Evolutionary conservation across 768 basidiomycete species (phyloP), one percentile per base, ranked within the genome.

Genomic region (Mrakia frigida): DNA sequence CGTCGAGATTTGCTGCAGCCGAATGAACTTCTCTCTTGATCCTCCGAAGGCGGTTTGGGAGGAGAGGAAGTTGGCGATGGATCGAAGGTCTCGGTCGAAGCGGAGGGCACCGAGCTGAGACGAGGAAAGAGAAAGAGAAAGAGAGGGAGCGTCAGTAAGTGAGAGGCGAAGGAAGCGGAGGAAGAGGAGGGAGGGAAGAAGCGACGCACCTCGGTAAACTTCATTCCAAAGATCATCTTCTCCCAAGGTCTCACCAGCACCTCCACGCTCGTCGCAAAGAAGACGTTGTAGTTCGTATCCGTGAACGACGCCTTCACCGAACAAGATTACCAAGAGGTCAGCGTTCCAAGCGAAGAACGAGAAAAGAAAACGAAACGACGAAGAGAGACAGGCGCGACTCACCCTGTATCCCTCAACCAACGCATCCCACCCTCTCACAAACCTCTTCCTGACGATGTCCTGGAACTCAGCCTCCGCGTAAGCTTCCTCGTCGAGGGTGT

Each of bases 171-270:
- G 6, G 21, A 33, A 23, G 31, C 43, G 14, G 10, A 59, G 37
- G 35, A 43, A n/a, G 63, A 14, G 35, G 28, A 46, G 43, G 72
- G 31, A 52, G 59, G 53, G 60, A 25, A 46, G 33, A 3, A 39
- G 21, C n/a, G 77, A 80, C 88, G 37, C 79, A 91, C 94, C 87
- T 98, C 96, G 16, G 92, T 92, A 82, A 92, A 98, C 83, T 88
- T 90, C 81, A 96, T 86, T 0, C 88, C 87, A 80, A 90, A 86
- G 31, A 94, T 86, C 79, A 90, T 88, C 82, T 92, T 96, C 84
- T 99, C 97, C 94, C 94, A 98, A 61, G 94, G 95, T 67, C 92
- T 87, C n/a, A 97, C 88, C 28, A 98, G 85, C 10, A 92, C 88
- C 81, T 96, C 94, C 23, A 98, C 87, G 0, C 90, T 90, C 52